phyloP scores from a whole-genome alignment of 1,284 basidiomycete species.

The Ustilago vetiveriae region DNA sequence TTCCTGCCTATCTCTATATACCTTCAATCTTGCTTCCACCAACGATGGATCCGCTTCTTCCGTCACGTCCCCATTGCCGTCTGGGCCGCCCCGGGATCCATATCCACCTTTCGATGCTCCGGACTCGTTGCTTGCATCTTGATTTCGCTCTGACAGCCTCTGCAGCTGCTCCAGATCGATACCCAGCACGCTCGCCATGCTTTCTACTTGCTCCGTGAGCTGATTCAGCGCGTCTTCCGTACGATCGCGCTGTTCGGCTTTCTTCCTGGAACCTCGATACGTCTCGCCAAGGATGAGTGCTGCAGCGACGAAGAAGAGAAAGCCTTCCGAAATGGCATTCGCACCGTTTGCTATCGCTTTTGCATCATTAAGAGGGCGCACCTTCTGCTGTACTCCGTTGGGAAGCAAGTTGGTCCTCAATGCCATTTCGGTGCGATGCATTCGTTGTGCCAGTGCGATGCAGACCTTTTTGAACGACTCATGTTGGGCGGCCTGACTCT shows the following conservation, averaged over 20 bases:
- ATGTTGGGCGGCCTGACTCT: conserved; percentile 61
- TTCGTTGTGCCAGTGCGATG: conserved; percentile 58
- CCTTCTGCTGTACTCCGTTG: conserved; percentile 50
- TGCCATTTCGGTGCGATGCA: conserved; percentile 63
- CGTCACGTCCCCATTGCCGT: conserved; percentile 13
- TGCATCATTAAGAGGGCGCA: conserved; percentile 65
- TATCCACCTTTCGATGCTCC: background rate
- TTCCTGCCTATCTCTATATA: conserved; percentile 26
- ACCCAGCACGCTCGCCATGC: conserved; percentile 41
- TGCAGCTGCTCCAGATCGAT: conserved; percentile 38
- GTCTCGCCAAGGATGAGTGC: conserved; percentile 62
- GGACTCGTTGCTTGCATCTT: conserved; percentile 1
- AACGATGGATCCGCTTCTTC: conserved; percentile 44
- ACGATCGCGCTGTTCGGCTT: conserved; percentile 56
- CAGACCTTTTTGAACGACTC: conserved; percentile 61
- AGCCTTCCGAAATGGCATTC: conserved; percentile 63
- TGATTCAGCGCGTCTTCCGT: conserved; percentile 56
- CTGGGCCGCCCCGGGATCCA: background rate
- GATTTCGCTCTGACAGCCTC: conserved; percentile 7
- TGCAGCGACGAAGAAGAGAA: conserved; percentile 63
- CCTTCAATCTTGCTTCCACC: conserved; percentile 26
- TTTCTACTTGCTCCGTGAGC: conserved; percentile 42
- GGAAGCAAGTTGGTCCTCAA: conserved; percentile 57
- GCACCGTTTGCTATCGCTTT: conserved; percentile 62
- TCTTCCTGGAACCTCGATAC: conserved; percentile 57